Evolutionary conservation across 306 rosid genomes (phyloP), one percentile per base, ranked within the genome.

Genomic region (Glycine soja): DNA sequence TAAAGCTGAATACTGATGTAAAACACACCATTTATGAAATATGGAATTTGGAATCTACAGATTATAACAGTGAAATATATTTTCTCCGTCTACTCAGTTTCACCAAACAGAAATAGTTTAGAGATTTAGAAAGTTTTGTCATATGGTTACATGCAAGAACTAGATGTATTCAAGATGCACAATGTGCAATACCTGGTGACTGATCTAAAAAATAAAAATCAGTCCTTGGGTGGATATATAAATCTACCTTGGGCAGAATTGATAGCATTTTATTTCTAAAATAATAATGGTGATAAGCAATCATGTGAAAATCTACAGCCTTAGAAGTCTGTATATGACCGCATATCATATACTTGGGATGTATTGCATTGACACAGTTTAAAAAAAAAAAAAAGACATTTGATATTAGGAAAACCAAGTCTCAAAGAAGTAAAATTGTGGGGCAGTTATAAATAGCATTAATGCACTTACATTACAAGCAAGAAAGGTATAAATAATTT

Each of bases 401-500:
- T 16, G 3, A 67, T 54, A 61, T 32, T 71, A 50, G 58, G 34
- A 58, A 70, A 74, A 10, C 7, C 12, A 66, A 34, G 62, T 72
- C 72, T 51, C 78, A 67, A 72, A 69, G 62, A 83, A 51, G 45
- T 69, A 72, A 67, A 66, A 70, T 65, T 10, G 38, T 53, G 57
- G 46, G 34, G 50, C 43, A 72, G 5, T 24, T 52, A 42, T 64
- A 58, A 63, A 74, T 74, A 73, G 54, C 50, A 16, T 61, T 67
- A 58, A 62, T 76, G 63, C 70, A 88, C 98, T 94, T 88, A 94
- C 98, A 94, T 90, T 79, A 94, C 98, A 53, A 92, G 92, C 87
- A 94, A 81, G 91, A 94, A 94, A 53, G 97, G 98, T 82, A 94
- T 94, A 84, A 89, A 88, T 79, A 94, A 82, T 92, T 94, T 94